phyloP scores from a whole-genome alignment of 495 filamentous ascomycete species.

The Recurvomyces mirabilis region DNA sequence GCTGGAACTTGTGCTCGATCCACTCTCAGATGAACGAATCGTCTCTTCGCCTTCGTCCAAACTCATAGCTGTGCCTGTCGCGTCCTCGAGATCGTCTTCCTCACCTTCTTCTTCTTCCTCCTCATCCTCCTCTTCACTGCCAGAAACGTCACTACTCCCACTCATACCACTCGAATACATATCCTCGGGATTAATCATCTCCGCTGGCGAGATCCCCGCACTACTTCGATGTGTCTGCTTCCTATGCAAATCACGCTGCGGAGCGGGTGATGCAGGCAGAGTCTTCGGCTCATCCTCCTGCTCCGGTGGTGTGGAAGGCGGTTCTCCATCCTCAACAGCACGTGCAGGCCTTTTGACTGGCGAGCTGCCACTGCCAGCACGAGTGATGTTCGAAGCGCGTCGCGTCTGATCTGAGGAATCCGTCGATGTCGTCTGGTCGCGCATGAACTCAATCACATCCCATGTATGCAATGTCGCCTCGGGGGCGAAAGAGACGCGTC shows the following conservation, averaged over 20 bases:
- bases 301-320: slow-evolving; percentile 55
- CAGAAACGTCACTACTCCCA: slow-evolving; percentile 38
- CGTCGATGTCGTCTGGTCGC: slow-evolving; percentile 78
- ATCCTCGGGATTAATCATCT: slow-evolving; percentile 51
- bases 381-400: slow-evolving; percentile 51
- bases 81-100: slow-evolving; percentile 17
- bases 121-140: slow-evolving; percentile 16
- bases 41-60: slow-evolving; percentile 22
- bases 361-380: slow-evolving; percentile 28
- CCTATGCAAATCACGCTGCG: slow-evolving; percentile 57
- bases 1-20: slow-evolving; percentile 51
- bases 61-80: slow-evolving; percentile 24
- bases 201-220: slow-evolving; percentile 49
- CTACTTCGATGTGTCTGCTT: slow-evolving; percentile 53
- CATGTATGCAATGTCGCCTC: slow-evolving; percentile 97
- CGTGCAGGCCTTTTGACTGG: slow-evolving; percentile 37
- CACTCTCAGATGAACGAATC: slow-evolving; percentile 24
- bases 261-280: slow-evolving; percentile 44
- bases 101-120: slow-evolving; percentile 13
- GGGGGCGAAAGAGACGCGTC: slow-evolving; percentile 92
- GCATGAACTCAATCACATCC: slow-evolving; percentile 82
- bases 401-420: slow-evolving; percentile 59
- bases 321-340: slow-evolving; percentile 43
- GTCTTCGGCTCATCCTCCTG: slow-evolving; percentile 47
- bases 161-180: slow-evolving; percentile 72